phyloP scores from a whole-genome alignment of 2,329 filamentous ascomycete genomes.

The Colletotrichum camelliae region DNA sequence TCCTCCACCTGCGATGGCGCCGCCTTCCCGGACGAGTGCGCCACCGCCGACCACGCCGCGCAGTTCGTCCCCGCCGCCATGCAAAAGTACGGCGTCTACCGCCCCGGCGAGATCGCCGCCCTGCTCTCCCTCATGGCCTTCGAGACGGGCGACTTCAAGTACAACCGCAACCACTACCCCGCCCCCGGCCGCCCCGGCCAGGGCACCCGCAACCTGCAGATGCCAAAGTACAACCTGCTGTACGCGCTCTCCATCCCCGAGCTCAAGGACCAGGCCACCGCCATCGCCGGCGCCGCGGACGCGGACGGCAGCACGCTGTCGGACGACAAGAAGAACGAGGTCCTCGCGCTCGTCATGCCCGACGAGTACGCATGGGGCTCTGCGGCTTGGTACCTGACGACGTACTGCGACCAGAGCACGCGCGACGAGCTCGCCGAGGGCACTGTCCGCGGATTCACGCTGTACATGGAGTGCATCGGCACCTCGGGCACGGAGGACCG shows the following conservation, averaged over 20 bases:
- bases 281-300: slow-evolving; percentile 32
- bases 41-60: slow-evolving; percentile 67
- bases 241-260: slow-evolving; percentile 52
- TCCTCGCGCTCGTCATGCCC: slow-evolving; percentile 49
- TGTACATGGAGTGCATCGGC: slow-evolving; percentile 56
- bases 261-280: slow-evolving; percentile 34
- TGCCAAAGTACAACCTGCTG: slow-evolving; percentile 45
- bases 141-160: slow-evolving; percentile 74
- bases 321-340: slow-evolving; percentile 37
- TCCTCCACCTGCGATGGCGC: slow-evolving; percentile 59
- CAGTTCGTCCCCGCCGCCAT: slow-evolving; percentile 63
- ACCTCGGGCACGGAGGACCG: slow-evolving; percentile 37
- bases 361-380: slow-evolving; percentile 61
- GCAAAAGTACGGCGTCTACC: slow-evolving; percentile 58
- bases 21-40: slow-evolving; percentile 61
- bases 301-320: slow-evolving; percentile 28
- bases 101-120: slow-evolving; percentile 68
- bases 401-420: slow-evolving; percentile 43
- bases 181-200: slow-evolving; percentile 63
- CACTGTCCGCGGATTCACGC: slow-evolving; percentile 45
- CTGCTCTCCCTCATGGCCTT: slow-evolving; percentile 73
- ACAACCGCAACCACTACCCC: slow-evolving; percentile 67
- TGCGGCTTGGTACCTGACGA: slow-evolving; percentile 56
- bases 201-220: slow-evolving; percentile 68
- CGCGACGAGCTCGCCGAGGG: slow-evolving; percentile 37